Base-by-base conservation (phyloP, 1,139 yeast species). In the Debaryomyces psychrophilus region DNA sequence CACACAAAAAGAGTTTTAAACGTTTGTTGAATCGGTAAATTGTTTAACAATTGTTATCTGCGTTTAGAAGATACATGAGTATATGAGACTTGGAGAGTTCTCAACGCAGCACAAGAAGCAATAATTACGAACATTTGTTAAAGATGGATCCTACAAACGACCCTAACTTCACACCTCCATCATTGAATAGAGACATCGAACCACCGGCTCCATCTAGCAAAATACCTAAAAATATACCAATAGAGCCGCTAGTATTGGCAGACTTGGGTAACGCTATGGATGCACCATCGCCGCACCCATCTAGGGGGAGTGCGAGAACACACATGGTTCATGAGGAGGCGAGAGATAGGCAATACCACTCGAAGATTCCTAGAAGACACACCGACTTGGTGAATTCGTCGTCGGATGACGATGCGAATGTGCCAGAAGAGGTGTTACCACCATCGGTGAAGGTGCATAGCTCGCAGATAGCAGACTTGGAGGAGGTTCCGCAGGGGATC, bases 401-500 rank as follows among this genome's bases (percentile, higher is more conserved):
- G 31, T 67, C 71, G 8, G 76, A 70, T 43, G 72, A 66, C 12
- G 60, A 57, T 12, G 52, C 47, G 11, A 36, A 43, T n/a, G 31
- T 18, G 28, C 12, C 25, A 9, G 29, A 15, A 8, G 45, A 44
- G 33, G 62, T 66, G 33, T 60, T 70, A 34, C 79, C 79, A 4
- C 79, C 79, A 3, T 61, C 74, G 2, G 79, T 77, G 14, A 68
- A 75, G 41, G 82, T 85, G 15, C 79, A 78, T 51, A 77, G 85
- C 38, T 76, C 79, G 45, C 92, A 89, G 60, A 87, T 89, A 43
- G 98, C 98, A 0, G 97, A 90, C 61, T 76, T 93, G 50, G 99
- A 93, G 64, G 99, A 93, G 65, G 97, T 93, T 6, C 99, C 99
- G 0, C 92, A 87, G 56, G 97, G 98, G 0, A 81, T 93, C 44